phyloP scores from a whole-genome alignment of 2,329 filamentous ascomycete genomes.

The Exophiala alcalophila region DNA sequence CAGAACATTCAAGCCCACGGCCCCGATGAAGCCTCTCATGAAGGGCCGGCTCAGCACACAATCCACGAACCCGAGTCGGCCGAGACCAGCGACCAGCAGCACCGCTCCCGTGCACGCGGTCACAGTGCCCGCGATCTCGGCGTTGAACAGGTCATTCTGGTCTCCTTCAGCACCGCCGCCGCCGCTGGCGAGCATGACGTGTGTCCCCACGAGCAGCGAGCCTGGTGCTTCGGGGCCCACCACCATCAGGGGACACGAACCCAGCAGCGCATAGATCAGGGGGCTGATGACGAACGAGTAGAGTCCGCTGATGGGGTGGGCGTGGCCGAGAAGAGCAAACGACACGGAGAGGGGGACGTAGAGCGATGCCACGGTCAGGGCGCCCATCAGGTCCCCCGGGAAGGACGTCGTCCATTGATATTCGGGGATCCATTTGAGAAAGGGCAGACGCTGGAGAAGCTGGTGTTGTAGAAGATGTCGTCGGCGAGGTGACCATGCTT shows the following conservation, averaged over 20 bases:
- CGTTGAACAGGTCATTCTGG: slow-evolving; percentile 4
- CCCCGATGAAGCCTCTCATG: slow-evolving; percentile 9
- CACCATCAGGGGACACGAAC: slow-evolving; percentile 8
- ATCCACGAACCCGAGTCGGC: slow-evolving; percentile 7
- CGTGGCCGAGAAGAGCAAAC: slow-evolving; percentile 7
- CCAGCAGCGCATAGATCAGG: slow-evolving; percentile 7
- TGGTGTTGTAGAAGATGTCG: no score
- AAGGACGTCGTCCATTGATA: slow-evolving; percentile 6
- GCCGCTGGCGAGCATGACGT: background rate
- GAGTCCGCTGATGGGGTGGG: slow-evolving; percentile 8
- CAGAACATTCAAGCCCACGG: slow-evolving; percentile 7
- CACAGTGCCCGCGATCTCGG: slow-evolving; percentile 6
- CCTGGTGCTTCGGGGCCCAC: slow-evolving; percentile 10
- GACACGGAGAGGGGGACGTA: slow-evolving; percentile 9
- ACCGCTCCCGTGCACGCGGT: slow-evolving; percentile 5
- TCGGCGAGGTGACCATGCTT: no score
- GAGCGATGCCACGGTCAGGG: slow-evolving; percentile 3
- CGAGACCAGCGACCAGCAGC: slow-evolving; percentile 2
- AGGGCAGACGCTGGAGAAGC: no score
- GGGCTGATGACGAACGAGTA: slow-evolving; percentile 11
- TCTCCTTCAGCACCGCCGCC: background rate
- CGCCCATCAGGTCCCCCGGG: slow-evolving; percentile 4
- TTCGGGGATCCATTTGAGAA: slow-evolving; percentile 3
- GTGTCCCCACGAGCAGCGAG: slow-evolving; percentile 9
- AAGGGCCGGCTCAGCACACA: slow-evolving; percentile 10